Base-by-base conservation (phyloP, 2,329 filamentous ascomycete species). In the Apiospora hydei region DNA sequence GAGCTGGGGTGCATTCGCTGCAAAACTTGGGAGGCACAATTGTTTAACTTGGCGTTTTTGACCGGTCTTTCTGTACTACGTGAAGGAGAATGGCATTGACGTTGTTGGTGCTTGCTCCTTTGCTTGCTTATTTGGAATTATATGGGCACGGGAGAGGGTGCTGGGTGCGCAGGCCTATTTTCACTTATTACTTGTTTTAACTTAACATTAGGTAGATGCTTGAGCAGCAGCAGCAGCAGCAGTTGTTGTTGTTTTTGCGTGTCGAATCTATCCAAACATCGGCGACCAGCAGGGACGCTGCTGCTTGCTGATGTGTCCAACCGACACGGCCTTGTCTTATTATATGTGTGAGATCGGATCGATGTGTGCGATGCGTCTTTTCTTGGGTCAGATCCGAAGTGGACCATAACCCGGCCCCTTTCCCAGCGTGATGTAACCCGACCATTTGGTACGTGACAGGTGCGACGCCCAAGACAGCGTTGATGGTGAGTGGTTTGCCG, bases 271-370 rank as follows among this genome's bases (percentile, higher is more conserved):
- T 64, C 57, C 41, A 64, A 64, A 41, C 34, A 11, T 18, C 30
- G 7, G 57, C 18, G 41, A 34, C 11, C 18, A 24, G 57, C 34
- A 64, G 34, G 30, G 7, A 41, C 34, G 18, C 46, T 34, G 34
- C 30, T 24, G 34, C 57, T 61, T 34, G 34, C 30, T 24, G 34
- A 34, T 61, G 53, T 41, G 34, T 24, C 24, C 21, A 64, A 38
- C 34, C 57, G 34, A 64, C 34, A 41, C 26, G 7, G 38, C 34
- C 18, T 64, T 64, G 21, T 64, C 57, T 64, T 64, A 38, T 30
- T 24, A 41, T 51, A 41, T 38, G 57, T 64, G 34, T 64, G 57
- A 64, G 57, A 64, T 64, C 34, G 34, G 57, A 64, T 64, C 30
- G 57, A 38, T n/a, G 38, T 61, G 53, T 38, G 30, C 53, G 30